Evolutionary conservation across 169 alveolate species (phyloP).

Genomic region (Eimeria maxima): DNA sequence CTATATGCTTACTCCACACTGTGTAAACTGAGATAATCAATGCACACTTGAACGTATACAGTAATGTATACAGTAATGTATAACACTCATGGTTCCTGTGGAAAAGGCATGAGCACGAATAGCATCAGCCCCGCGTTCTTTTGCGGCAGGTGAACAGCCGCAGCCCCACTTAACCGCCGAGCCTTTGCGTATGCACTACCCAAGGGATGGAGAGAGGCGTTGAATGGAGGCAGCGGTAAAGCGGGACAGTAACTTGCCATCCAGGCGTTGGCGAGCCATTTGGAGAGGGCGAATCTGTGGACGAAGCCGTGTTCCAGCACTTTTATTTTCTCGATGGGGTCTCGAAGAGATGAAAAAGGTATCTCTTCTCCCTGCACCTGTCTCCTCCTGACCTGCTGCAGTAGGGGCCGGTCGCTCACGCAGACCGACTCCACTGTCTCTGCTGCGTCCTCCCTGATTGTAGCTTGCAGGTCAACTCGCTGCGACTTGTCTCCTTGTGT

Average conservation of each 20-base stretch:
- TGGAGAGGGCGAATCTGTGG: conserved; percentile 18
- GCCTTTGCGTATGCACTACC: too few relatives aligned
- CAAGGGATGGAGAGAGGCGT: background rate
- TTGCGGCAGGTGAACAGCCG: too few relatives aligned
- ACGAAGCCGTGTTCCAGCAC: conserved; percentile 20
- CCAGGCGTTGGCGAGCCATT: conserved; percentile 40
- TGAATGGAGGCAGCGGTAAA: background rate
- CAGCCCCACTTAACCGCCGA: too few relatives aligned
- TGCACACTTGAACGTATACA: too few relatives aligned
- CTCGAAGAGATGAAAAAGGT: background rate
- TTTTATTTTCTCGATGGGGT: background rate
- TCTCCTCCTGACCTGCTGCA: background rate
- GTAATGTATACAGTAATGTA: too few relatives aligned
- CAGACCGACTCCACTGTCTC: background rate
- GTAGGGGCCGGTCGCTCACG: background rate
- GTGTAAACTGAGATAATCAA: too few relatives aligned
- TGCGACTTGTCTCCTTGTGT: background rate
- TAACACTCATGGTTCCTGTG: too few relatives aligned
- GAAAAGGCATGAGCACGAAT: too few relatives aligned
- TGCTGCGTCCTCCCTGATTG: background rate
- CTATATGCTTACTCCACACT: too few relatives aligned
- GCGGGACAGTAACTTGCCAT: background rate
- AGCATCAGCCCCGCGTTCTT: too few relatives aligned
- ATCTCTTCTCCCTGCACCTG: conserved; percentile 17
- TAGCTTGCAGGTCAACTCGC: background rate